Conservation (phyloP, 1,284 basidiomycete genomes). For the Tilletia walkeri region DNA sequence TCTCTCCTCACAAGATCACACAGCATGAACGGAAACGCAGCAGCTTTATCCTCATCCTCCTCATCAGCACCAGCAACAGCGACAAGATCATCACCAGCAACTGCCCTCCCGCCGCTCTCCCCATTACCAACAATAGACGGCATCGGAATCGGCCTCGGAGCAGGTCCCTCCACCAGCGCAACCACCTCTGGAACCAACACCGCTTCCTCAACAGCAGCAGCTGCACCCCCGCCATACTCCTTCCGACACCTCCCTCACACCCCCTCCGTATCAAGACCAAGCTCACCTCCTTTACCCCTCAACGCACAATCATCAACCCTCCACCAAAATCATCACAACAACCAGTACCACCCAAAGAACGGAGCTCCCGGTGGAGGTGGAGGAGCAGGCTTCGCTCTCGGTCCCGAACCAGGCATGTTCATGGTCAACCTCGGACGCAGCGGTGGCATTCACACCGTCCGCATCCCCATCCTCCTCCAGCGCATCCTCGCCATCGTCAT, state of each 20-base stretch:
- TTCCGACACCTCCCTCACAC: slow-evolving; percentile 46
- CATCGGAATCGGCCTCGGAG: background rate
- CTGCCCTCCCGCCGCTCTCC: background rate
- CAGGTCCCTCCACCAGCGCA: too few relatives aligned
- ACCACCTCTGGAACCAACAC: background rate
- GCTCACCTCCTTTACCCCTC: slow-evolving; percentile 36
- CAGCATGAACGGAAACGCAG: background rate
- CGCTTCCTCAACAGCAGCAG: background rate
- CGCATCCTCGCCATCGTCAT: slow-evolving; percentile 36
- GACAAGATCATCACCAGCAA: background rate
- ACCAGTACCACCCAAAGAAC: slow-evolving; percentile 22
- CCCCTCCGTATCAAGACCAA: slow-evolving; percentile 39
- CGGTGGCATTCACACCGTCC: slow-evolving; percentile 45
- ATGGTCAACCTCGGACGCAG: slow-evolving; percentile 44
- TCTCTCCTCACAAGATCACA: background rate
- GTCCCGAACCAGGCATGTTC: slow-evolving; percentile 35
- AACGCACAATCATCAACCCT: background rate
- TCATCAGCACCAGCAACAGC: slow-evolving; percentile 1
- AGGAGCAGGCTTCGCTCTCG: slow-evolving; percentile 29
- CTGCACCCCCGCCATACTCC: slow-evolving; percentile 42
- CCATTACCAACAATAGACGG: background rate
- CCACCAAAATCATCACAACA: background rate
- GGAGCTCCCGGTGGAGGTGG: slow-evolving; percentile 18
- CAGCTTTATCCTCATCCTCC: background rate
- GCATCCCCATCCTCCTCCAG: slow-evolving; percentile 37